Base-by-base conservation (phyloP, 1,284 basidiomycete species). In the Ceratobasidium sp. region DNA sequence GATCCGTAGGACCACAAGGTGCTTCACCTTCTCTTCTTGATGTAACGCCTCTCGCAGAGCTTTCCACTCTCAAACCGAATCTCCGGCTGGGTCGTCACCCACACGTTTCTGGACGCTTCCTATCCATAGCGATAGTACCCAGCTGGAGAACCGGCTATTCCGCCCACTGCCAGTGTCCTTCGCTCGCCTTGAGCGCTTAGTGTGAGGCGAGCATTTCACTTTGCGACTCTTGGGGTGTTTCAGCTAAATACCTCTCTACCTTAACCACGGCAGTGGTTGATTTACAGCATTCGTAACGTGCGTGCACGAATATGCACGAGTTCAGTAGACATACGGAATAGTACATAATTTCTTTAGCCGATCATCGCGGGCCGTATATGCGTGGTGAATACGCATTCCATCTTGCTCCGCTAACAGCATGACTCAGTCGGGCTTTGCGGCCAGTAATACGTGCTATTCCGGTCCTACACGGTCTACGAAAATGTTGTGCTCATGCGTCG, bases 21-120 rank as follows among this genome's bases (percentile, higher is more conserved):
- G 33, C 64, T 26, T 63, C 23, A 17, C 17, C 64, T 66, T 66
- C 64, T 65, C 42, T 66, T 66, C 64, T n/a, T 66, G 64, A 66
- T 66, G 64, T 4, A 37, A 35, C 47, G 64, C 64, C 45, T 1
- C 17, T 31, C 23, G 15, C 15, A 35, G 20, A 15, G 20, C 23
- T 20, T 20, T 31, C 26, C 26, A 20, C 13, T 8, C 17, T 47
- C 37, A 28, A 37, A 2, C 28, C 47, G n/a, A 49, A 51, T 6
- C 33, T n/a, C 47, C 31, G 28, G 63, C 31, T 51, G n/a, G 23
- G 26, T 3, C 6, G 42, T 45, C 39, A 64, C 26, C 20, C 61
- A 64, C 61, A 64, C 39, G 39, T 23, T 64, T 64, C 61, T 45
- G 37, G 28, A 31, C 23, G 61, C 35, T 45, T 64, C 28, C 61